Evolutionary conservation across 2,329 filamentous ascomycete genomes (phyloP), one percentile per base, ranked within the genome.

Genomic region (Fusarium nygamai): DNA sequence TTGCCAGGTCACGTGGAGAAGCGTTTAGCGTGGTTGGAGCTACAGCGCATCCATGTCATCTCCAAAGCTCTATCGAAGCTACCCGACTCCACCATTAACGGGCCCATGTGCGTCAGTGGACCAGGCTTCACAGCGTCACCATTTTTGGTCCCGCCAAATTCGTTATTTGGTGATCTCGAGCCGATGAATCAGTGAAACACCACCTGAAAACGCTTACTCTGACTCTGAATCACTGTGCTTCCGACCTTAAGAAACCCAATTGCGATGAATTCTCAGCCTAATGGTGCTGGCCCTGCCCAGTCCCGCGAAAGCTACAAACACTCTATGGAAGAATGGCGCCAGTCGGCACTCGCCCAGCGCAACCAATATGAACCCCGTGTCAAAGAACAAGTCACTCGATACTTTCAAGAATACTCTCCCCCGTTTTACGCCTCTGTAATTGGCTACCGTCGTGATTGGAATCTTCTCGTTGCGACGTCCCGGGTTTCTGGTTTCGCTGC

Each of bases 241-340:
- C 24, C 20, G 20, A 27, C 19, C 36, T 44, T 31, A 51, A 24
- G 8, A 43, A 54, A 43, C 20, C 13, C 29, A 47, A 64, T 50
- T 60, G 46, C 63, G 19, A 78, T 76, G 75, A 76, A 74, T 51
- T 27, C 69, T 61, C 68, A 71, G 20, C 54, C 71, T 33, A 74
- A 68, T 69, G 61, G 70, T 54, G 50, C 61, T 64, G 66, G 63
- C 39, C 61, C 61, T 29, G 39, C 64, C 31, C 61, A 61, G 43
- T 78, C 72, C 24, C 74, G 78, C 61, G 76, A 76, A 36, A 76
- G 73, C 47, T 80, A 79, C 66, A 70, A 54, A 50, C 69, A 78
- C 27, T 67, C 76, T 6, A 80, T 82, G 65, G 77, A 82, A n/a
- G 77, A 82, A 73, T 80, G 79, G 74, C 81, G 78, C 53, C 77